Evolutionary conservation across 73 alveolate genomes (phyloP).

Genomic region (Urostyla sp.): DNA sequence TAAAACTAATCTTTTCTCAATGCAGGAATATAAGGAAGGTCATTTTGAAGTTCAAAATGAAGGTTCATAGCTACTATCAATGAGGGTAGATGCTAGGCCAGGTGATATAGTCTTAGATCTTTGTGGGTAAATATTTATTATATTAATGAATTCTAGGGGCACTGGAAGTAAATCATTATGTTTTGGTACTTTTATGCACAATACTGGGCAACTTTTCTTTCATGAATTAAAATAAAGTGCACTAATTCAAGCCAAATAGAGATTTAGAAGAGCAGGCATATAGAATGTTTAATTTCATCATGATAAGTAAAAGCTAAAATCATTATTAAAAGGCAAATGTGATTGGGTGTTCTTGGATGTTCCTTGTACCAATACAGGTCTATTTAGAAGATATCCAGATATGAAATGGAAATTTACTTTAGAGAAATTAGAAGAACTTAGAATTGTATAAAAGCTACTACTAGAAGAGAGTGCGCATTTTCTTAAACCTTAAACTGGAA

Average conservation of each 20-base stretch:
- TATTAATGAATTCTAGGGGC: too few species aligned
- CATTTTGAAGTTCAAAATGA: constrained; percentile 84
- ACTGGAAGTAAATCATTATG: constrained; percentile 66
- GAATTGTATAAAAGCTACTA: constrained; percentile 66
- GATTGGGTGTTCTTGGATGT: constrained; percentile 90
- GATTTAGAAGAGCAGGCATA: constrained; percentile 82
- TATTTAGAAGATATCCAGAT: constrained; percentile 89
- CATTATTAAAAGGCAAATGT: constrained; percentile 73
- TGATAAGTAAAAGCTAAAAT: constrained; percentile 62
- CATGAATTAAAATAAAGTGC: constrained; percentile 80
- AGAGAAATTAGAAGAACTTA: constrained; percentile 66
- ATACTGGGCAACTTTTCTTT: constrained; percentile 64
- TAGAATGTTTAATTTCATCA: constrained; percentile 65
- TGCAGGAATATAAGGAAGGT: constrained; percentile 78
- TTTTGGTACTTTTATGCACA: constrained; percentile 59
- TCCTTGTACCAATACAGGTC: constrained; percentile 88
- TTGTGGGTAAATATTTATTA: constrained; percentile 86
- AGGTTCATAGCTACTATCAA: constrained; percentile 78
- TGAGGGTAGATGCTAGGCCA: constrained; percentile 83
- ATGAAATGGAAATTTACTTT: constrained; percentile 78
- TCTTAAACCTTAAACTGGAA: constrained; percentile 65
- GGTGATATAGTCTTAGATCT: constrained; percentile 79
- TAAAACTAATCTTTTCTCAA: constrained; percentile 67
- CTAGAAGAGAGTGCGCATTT: constrained; percentile 71
- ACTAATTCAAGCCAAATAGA: constrained; percentile 73